Evolutionary conservation across 768 basidiomycete species (phyloP).

Genomic region (Tulasnella sp.): DNA sequence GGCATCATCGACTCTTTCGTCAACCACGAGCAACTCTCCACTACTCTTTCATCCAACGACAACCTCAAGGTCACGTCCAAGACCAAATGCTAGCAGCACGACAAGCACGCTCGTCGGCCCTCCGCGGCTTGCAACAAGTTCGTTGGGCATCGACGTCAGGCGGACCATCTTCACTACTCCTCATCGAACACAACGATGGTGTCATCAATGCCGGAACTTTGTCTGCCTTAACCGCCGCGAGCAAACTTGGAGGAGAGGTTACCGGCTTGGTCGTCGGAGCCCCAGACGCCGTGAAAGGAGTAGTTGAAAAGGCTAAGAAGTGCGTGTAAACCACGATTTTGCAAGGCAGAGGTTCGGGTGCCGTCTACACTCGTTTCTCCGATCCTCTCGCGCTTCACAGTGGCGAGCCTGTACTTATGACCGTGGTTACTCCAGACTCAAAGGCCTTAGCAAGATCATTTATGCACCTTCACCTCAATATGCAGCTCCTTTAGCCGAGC

Average conservation of each 20-base stretch:
- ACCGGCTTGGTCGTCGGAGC: constrained; percentile 73
- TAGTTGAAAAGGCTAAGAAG: constrained; percentile 79
- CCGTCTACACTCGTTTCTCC: not conserved
- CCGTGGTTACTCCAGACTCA: constrained; percentile 47
- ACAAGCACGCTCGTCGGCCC: not conserved
- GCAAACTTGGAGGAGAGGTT: constrained; percentile 78
- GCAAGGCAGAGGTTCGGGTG: not conserved
- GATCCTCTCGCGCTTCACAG: not conserved
- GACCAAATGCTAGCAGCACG: not conserved
- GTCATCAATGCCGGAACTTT: constrained; percentile 78
- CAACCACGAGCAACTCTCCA: not conserved
- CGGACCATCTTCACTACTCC: constrained; percentile 33
- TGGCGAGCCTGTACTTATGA: not conserved
- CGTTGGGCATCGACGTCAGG: constrained; percentile 22
- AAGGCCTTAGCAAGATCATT: constrained; percentile 62
- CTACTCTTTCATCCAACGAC: not conserved
- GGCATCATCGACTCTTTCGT: not conserved
- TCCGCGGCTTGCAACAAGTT: not conserved
- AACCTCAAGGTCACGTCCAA: not conserved
- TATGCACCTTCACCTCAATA: constrained; percentile 71
- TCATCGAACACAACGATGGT: constrained; percentile 81
- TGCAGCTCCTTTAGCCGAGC: constrained; percentile 66
- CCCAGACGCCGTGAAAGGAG: constrained; percentile 58
- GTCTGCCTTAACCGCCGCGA: constrained; percentile 88
- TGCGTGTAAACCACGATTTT: constrained; percentile 38